A percentile compares a stretch with the other conserved stretches of the same genome.
Conservation (phyloP, 768 basidiomycete species). For the Asterophora lycoperdoides region DNA sequence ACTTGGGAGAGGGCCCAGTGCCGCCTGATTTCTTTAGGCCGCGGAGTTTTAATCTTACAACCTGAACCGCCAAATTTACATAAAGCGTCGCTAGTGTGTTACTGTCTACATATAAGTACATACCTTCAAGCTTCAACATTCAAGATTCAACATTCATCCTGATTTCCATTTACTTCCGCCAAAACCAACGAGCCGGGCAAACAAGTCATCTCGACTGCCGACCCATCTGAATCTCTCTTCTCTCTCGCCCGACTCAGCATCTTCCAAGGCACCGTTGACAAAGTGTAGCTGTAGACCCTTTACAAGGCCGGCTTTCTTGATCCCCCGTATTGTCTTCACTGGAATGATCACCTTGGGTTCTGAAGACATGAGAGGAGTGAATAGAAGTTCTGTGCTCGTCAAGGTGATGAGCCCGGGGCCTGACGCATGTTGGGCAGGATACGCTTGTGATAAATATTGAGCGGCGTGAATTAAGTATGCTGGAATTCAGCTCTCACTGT, state of each 20-base stretch:
- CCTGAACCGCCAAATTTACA: no score
- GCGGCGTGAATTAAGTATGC: no score
- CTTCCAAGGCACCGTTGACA: slow-evolving; percentile 18
- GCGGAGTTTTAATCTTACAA: no score
- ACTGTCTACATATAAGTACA: background rate
- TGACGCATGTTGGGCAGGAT: slow-evolving; percentile 53
- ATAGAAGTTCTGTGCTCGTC: slow-evolving; percentile 43
- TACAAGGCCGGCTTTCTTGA: slow-evolving; percentile 53
- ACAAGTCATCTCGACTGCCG: slow-evolving; percentile 59
- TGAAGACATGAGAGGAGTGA: slow-evolving; percentile 49
- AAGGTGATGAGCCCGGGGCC: slow-evolving; percentile 58
- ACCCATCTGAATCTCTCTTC: slow-evolving; percentile 60
- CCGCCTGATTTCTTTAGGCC: no score
- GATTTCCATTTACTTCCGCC: slow-evolving; percentile 42
- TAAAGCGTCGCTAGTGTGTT: no score
- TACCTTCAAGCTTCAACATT: background rate
- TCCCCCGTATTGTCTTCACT: slow-evolving; percentile 43
- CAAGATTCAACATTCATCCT: background rate
- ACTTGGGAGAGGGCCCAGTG: no score
- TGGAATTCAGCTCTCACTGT: slow-evolving; percentile 1
- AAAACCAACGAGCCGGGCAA: slow-evolving; percentile 55
- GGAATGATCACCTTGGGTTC: slow-evolving; percentile 43
- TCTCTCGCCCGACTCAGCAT: slow-evolving; percentile 30
- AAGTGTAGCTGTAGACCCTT: slow-evolving; percentile 51
- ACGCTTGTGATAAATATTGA: slow-evolving; percentile 36